These are phyloP conservation scores for Suhomyces sp. DNA, from an alignment of 805 yeast genomes.

Conservation along the genomic window DNA sequence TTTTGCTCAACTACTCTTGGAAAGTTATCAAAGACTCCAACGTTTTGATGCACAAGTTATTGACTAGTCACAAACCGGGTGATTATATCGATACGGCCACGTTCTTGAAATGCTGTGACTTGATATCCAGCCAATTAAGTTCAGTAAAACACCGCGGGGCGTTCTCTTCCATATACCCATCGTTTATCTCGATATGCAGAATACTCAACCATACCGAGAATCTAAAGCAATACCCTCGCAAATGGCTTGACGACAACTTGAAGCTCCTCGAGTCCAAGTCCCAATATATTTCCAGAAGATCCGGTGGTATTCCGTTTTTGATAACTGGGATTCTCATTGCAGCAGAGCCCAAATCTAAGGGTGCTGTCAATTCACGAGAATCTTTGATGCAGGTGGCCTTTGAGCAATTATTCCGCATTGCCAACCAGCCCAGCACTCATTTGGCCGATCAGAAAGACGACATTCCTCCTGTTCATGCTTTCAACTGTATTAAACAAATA, in stretches of 20 bases:
- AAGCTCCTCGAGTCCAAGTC: slow-evolving; percentile 50
- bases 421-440: slow-evolving; percentile 45
- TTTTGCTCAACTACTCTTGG: slow-evolving; percentile 71
- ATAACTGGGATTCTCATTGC: slow-evolving; percentile 72
- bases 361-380: neutral
- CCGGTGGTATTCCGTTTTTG: slow-evolving; percentile 87
- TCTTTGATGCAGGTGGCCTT: slow-evolving; percentile 49
- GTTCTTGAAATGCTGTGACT: slow-evolving; percentile 45
- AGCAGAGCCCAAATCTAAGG: slow-evolving; percentile 10
- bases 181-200: slow-evolving; percentile 64
- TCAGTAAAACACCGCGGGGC: slow-evolving; percentile 88
- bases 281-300: slow-evolving; percentile 78
- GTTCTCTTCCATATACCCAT: slow-evolving; percentile 81
- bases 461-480: slow-evolving; percentile 91
- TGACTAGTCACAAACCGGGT: slow-evolving; percentile 20
- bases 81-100: slow-evolving; percentile 17
- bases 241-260: slow-evolving; percentile 63
- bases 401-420: slow-evolving; percentile 50
- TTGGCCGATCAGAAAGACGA: slow-evolving; percentile 58
- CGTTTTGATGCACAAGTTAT: slow-evolving; percentile 45
- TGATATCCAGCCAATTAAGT: slow-evolving; percentile 64
- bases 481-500: slow-evolving; percentile 75
- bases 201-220: slow-evolving; percentile 41
- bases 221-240: slow-evolving; percentile 38
- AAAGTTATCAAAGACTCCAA: slow-evolving; percentile 78